Percentiles rank a stretch among this genome's conserved stretches.
Evolutionary conservation across 2,329 filamentous ascomycete genomes (phyloP).

Genomic region (Cladosporium sp.): DNA sequence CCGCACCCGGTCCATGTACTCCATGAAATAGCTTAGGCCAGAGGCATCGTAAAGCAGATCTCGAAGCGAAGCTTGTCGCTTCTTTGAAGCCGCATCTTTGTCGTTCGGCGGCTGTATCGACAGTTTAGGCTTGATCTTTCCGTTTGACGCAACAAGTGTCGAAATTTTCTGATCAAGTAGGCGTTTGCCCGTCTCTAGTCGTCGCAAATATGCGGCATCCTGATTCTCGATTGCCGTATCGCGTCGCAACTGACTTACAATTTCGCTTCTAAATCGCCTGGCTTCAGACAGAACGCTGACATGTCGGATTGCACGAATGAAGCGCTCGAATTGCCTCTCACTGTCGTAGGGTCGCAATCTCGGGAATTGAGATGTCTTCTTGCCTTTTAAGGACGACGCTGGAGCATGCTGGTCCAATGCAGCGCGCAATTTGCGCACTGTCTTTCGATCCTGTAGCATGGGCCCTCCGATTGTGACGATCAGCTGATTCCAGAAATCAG

Average conservation of each 20-base stretch:
- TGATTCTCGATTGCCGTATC: constrained; percentile 72
- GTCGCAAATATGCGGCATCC: constrained; percentile 79
- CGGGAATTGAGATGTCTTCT: constrained; percentile 57
- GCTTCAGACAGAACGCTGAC: constrained; percentile 90
- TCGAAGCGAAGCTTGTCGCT: constrained; percentile 69
- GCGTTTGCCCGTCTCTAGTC: constrained; percentile 85
- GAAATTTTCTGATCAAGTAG: constrained; percentile 85
- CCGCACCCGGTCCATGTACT: constrained; percentile 91
- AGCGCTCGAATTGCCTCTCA: constrained; percentile 89
- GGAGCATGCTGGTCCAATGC: constrained; percentile 91
- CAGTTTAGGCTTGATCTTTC: constrained; percentile 31
- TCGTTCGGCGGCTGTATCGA: constrained; percentile 32
- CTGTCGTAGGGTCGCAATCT: constrained; percentile 75
- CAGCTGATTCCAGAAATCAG: constrained; percentile 95
- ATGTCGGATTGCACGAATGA: constrained; percentile 81
- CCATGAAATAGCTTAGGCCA: constrained; percentile 97
- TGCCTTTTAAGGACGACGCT: constrained; percentile 54
- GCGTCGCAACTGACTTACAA: constrained; percentile 83
- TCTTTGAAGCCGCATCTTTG: constrained; percentile 48
- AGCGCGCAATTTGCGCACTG: constrained; percentile 82
- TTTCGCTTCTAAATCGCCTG: constrained; percentile 82
- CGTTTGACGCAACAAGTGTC: constrained; percentile 65
- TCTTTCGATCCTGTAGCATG: constrained; percentile 90
- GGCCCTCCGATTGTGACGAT: constrained; percentile 72
- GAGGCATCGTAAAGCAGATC: constrained; percentile 87